Percentiles rank a stretch among this genome's conserved stretches.
Evolutionary conservation across 805 yeast genomes (phyloP).

Genomic region (Ogataea thermomethanolica): DNA sequence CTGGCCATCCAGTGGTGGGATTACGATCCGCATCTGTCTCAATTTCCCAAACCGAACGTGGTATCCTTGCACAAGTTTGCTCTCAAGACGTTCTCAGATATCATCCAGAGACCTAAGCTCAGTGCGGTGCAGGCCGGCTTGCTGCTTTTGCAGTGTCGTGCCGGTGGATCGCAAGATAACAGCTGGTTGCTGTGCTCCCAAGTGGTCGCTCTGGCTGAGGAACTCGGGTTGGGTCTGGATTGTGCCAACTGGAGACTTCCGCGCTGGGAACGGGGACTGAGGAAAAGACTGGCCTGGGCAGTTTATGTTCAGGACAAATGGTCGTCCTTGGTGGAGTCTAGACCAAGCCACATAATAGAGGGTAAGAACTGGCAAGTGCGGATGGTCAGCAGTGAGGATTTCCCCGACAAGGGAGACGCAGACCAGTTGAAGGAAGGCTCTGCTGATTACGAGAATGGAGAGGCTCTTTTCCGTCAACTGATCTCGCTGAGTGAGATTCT

Average conservation of each 20-base stretch:
- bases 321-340: conserved; percentile 74
- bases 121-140: conserved; percentile 92
- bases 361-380: conserved; percentile 79
- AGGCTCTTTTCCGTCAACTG: conserved; percentile 61
- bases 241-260: conserved; percentile 91
- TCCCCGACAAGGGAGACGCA: conserved; percentile 53
- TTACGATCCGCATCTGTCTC: conserved; percentile 70
- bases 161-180: conserved; percentile 43
- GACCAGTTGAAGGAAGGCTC: conserved; percentile 48
- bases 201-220: conserved; percentile 84
- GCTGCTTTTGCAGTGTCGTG: conserved; percentile 64
- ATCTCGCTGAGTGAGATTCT: conserved; percentile 65
- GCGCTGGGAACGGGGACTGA: conserved; percentile 88
- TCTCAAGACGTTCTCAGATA: conserved; percentile 59
- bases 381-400: conserved; percentile 67
- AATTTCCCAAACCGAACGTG: conserved; percentile 76
- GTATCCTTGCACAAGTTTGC: conserved; percentile 68
- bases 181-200: conserved; percentile 87
- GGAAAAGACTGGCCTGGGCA: conserved; percentile 94
- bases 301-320: conserved; percentile 90
- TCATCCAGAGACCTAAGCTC: conserved; percentile 80
- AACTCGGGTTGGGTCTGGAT: conserved; percentile 85
- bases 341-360: conserved; percentile 77
- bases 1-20: conserved; percentile 96
- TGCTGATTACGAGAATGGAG: conserved; percentile 69